Conservation (phyloP, 2,329 filamentous ascomycete genomes). For the Diaporthe citrichinensis region DNA sequence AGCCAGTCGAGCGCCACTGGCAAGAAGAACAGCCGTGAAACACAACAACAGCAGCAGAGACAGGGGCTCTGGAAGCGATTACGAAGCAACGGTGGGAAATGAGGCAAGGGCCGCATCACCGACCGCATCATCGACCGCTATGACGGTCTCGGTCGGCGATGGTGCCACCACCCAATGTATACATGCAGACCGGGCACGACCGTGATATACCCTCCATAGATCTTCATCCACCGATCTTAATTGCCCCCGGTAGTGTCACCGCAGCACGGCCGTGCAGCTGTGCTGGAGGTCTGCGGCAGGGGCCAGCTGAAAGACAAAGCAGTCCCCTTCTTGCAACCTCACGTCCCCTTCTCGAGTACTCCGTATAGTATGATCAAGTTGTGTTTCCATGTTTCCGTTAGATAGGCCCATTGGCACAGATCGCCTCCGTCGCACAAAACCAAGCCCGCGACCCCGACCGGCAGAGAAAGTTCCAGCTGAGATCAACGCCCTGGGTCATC, state of each 20-base stretch:
- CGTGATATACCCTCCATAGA: constrained; percentile 21
- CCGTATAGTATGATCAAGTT: neutral
- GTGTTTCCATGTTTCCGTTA: constrained; percentile 1
- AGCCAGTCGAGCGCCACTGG: constrained; percentile 8
- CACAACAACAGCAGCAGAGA: constrained; percentile 37
- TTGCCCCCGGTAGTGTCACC: neutral
- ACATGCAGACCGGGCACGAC: neutral
- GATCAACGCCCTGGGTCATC: constrained; percentile 16
- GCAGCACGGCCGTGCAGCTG: constrained; percentile 27
- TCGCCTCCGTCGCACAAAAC: constrained; percentile 11
- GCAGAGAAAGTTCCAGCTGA: constrained; percentile 20
- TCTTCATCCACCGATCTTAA: constrained; percentile 10
- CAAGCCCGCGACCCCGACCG: neutral
- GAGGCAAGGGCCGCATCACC: constrained; percentile 14
- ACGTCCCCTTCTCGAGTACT: neutral
- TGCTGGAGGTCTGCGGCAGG: constrained; percentile 25
- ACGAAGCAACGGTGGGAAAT: constrained; percentile 44
- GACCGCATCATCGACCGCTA: neutral
- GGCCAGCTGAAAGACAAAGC: neutral
- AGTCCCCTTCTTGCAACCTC: constrained; percentile 6
- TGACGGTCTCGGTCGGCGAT: constrained; percentile 18
- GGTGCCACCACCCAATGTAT: constrained; percentile 5
- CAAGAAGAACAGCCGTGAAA: neutral
- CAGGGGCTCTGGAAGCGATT: constrained; percentile 48
- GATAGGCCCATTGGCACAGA: constrained; percentile 15